phyloP scores from a whole-genome alignment of 2,329 filamentous ascomycete species.

The Alternaria gaisen region DNA sequence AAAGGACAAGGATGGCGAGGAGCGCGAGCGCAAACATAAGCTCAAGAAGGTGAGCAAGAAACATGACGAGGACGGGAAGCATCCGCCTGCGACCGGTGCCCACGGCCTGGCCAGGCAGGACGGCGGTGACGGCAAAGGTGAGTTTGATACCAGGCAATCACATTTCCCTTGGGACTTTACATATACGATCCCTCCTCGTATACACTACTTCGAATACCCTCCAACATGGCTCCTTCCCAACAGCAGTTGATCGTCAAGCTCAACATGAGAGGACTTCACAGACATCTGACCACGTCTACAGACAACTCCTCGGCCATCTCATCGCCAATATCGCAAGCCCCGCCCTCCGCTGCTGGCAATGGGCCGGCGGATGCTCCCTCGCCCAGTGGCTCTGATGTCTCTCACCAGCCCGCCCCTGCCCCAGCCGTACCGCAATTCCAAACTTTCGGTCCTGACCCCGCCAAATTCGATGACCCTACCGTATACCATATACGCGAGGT shows the following conservation, averaged over 20 bases:
- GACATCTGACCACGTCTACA: slow-evolving; percentile 24
- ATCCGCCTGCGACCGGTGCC: slow-evolving; percentile 68
- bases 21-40: slow-evolving; percentile 56
- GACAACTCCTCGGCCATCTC: slow-evolving; percentile 52
- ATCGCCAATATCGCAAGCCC: slow-evolving; percentile 55
- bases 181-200: neutral
- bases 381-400: slow-evolving; percentile 62
- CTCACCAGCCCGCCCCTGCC: slow-evolving; percentile 67
- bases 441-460: slow-evolving; percentile 91
- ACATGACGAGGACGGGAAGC: slow-evolving; percentile 73
- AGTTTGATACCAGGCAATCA: slow-evolving; percentile 11
- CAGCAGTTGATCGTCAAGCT: slow-evolving; percentile 5
- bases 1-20: slow-evolving; percentile 59
- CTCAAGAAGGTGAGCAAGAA: slow-evolving; percentile 75
- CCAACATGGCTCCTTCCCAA: neutral
- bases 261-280: neutral
- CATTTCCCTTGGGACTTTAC: neutral
- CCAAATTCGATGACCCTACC: slow-evolving; percentile 89
- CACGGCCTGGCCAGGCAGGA: slow-evolving; percentile 72
- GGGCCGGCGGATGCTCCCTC: slow-evolving; percentile 72
- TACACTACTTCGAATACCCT: neutral
- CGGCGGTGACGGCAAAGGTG: slow-evolving; percentile 67
- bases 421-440: slow-evolving; percentile 76
- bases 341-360: slow-evolving; percentile 59
- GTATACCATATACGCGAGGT: slow-evolving; percentile 89